Conservation (phyloP, 1,139 yeast species). For the Diutina mesorugosa region DNA sequence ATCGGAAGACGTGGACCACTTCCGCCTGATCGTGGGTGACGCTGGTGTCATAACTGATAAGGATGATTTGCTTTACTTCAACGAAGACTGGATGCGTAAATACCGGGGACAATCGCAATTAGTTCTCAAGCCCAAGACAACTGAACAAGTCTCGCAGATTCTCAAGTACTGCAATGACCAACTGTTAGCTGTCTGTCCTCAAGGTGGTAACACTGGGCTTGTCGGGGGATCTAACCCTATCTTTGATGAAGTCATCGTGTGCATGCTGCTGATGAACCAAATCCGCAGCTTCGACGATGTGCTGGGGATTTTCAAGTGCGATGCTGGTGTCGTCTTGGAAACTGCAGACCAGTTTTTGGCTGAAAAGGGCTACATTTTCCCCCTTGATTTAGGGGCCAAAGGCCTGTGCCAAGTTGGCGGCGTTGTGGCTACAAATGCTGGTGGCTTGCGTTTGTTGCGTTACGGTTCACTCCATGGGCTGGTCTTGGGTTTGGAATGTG, state of each 20-base stretch:
- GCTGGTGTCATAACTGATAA: constrained; percentile 35
- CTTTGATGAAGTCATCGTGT: constrained; percentile 78
- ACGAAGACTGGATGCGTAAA: constrained; percentile 95
- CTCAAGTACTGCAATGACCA: constrained; percentile 72
- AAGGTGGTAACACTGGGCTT: constrained; percentile 94
- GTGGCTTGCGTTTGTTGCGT: constrained; percentile 78
- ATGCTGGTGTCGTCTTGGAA: constrained; percentile 86
- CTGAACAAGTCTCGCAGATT: constrained; percentile 67
- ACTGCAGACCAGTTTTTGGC: constrained; percentile 70
- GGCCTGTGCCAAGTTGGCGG: constrained; percentile 98
- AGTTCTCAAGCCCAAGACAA: constrained; percentile 74
- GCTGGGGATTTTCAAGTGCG: constrained; percentile 78
- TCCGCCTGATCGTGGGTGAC: constrained; percentile 43
- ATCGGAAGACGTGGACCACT: constrained; percentile 45
- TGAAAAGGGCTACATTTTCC: constrained; percentile 81
- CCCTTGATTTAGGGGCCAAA: constrained; percentile 90
- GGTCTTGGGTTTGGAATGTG: constrained; percentile 85
- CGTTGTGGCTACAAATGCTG: constrained; percentile 91
- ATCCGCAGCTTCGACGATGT: constrained; percentile 71
- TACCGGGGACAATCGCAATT: constrained; percentile 77
- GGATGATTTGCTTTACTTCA: constrained; percentile 59
- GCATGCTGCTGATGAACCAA: constrained; percentile 59
- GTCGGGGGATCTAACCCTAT: constrained; percentile 94
- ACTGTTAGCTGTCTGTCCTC: constrained; percentile 82
- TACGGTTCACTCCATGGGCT: constrained; percentile 92